Evolutionary conservation across 2,329 filamentous ascomycete species (phyloP).

Genomic region (Ramularia endophylla): DNA sequence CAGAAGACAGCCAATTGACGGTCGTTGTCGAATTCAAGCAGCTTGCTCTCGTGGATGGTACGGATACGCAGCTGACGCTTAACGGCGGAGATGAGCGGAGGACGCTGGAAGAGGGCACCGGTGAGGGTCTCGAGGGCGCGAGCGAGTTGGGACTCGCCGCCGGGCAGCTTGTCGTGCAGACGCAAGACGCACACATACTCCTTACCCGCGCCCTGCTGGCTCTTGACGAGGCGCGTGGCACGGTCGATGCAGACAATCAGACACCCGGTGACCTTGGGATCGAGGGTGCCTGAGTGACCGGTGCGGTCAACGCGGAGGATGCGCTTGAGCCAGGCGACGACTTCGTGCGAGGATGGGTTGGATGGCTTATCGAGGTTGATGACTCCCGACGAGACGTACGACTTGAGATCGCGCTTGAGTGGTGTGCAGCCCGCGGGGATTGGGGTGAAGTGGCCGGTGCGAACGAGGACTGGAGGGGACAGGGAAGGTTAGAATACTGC

Average conservation of each 20-base stretch:
- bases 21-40: constrained; percentile 96
- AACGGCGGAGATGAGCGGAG: constrained; percentile 94
- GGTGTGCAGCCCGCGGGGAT: constrained; percentile 91
- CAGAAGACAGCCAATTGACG: constrained; percentile 97
- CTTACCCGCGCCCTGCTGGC: constrained; percentile 97
- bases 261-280: constrained; percentile 96
- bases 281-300: constrained; percentile 94
- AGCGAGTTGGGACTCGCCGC: constrained; percentile 86
- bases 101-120: constrained; percentile 93
- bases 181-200: constrained; percentile 97
- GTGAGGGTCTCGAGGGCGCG: constrained; percentile 93
- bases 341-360: constrained; percentile 97
- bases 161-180: constrained; percentile 90
- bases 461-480: constrained; percentile 67
- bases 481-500: constrained; percentile 1
- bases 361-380: constrained; percentile 98
- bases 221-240: constrained; percentile 95
- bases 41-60: constrained; percentile 95
- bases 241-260: constrained; percentile 94
- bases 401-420: constrained; percentile 90
- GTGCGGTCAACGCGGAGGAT: constrained; percentile 95
- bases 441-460: constrained; percentile 94
- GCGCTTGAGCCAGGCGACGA: constrained; percentile 98
- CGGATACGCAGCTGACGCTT: constrained; percentile 98
- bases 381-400: constrained; percentile 93